A percentile compares a stretch with the other conserved stretches of the same genome.
Evolutionary conservation across 768 basidiomycete species (phyloP).

Genomic region (Lactarius pseudohatsudake): DNA sequence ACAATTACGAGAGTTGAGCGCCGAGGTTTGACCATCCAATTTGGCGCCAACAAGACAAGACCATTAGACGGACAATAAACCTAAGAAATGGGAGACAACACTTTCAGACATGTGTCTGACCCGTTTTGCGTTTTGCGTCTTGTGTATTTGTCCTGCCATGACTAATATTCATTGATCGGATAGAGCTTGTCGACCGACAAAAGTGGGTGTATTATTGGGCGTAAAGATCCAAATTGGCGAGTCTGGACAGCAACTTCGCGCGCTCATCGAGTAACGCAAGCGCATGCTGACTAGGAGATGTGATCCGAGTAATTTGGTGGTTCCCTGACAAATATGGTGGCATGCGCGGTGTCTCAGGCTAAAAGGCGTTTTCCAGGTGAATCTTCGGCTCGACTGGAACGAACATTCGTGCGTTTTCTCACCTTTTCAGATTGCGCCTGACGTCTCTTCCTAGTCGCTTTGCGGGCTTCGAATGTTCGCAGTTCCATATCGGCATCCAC

Average conservation of each 20-base stretch:
- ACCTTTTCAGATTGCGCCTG: conserved; percentile 19
- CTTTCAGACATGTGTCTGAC: conserved; percentile 12
- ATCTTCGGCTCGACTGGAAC: neutral
- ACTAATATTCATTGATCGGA: conserved; percentile 12
- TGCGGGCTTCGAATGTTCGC: conserved; percentile 40
- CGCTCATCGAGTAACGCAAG: conserved; percentile 57
- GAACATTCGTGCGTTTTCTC: neutral
- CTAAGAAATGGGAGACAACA: conserved; percentile 5
- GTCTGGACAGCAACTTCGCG: conserved; percentile 52
- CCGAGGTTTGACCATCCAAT: conserved; percentile 5
- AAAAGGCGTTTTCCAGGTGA: conserved; percentile 2
- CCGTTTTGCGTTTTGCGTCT: neutral
- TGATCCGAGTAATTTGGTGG: conserved; percentile 36
- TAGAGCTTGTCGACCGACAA: neutral
- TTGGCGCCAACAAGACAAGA: neutral
- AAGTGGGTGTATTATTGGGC: conserved; percentile 1
- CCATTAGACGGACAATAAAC: conserved; percentile 14
- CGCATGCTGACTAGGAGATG: conserved; percentile 46
- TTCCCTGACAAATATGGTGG: conserved; percentile 11
- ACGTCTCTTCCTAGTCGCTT: conserved; percentile 6
- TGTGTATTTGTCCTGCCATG: neutral
- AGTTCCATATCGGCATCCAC: conserved; percentile 56
- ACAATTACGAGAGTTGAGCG: conserved; percentile 16
- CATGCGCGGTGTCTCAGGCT: conserved; percentile 5
- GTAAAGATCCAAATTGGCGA: conserved; percentile 45